Evolutionary conservation across 83 land plant species (phyloP), one percentile per base, ranked within the genome.

Genomic region (Diphasiastrum complanatum): DNA sequence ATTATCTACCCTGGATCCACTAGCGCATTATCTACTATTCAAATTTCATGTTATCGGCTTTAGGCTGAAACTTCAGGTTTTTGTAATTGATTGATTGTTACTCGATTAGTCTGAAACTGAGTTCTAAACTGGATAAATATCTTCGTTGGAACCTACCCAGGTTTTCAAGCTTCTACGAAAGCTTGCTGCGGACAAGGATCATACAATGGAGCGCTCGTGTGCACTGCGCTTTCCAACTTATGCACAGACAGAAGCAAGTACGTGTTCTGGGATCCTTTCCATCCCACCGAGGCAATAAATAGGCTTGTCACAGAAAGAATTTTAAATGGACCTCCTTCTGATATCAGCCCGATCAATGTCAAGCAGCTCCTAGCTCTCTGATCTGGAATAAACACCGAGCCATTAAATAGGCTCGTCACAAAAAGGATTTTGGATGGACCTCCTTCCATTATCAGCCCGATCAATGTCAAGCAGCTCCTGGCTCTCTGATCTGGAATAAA

Each of bases 341-440:
- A 65, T 51, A 78, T 74, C 63, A 33, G 61, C 32, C 81, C 81
- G 8, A 33, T 78, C 69, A 78, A 78, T 47, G 62, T 78, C 25
- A 77, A 68, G 70, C 55, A 75, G 46, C 22, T 72, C 16, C 35
- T 77, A 18, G 58, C 53, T 0, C 5, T 72, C n/a, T n/a, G n/a
- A n/a, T n/a, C n/a, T n/a, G n/a, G n/a, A n/a, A n/a, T n/a, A n/a
- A n/a, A n/a, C n/a, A n/a, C n/a, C n/a, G n/a, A n/a, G n/a, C n/a
- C n/a, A n/a, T n/a, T n/a, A n/a, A n/a, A n/a, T n/a, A n/a, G n/a
- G n/a, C n/a, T n/a, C n/a, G n/a, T n/a, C n/a, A n/a, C n/a, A n/a
- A n/a, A n/a, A n/a, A n/a, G n/a, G n/a, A n/a, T n/a, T n/a, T n/a
- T n/a, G n/a, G n/a, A n/a, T n/a, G n/a, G n/a, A n/a, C n/a, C n/a